Percentiles rank a stretch among this genome's conserved stretches.
Evolutionary conservation across 352 stramenopile genomes (phyloP).

Genomic region (Elongisporangium anandrum): DNA sequence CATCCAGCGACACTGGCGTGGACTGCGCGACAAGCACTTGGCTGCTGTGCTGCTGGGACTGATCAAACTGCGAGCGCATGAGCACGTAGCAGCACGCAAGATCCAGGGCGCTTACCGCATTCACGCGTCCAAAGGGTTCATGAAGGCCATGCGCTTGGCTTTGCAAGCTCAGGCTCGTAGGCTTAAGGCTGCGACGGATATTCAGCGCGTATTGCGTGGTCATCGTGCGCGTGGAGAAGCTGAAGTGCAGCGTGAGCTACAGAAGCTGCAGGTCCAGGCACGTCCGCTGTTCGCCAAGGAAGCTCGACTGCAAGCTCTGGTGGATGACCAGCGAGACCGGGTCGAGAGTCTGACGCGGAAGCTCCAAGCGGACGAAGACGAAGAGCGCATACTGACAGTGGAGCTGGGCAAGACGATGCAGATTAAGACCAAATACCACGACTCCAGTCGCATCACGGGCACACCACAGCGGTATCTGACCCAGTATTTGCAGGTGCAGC

Average conservation of each 20-base stretch:
- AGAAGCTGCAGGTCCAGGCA: slow-evolving; percentile 65
- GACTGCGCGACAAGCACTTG: slow-evolving; percentile 72
- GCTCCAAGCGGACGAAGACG: slow-evolving; percentile 34
- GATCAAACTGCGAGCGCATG: slow-evolving; percentile 52
- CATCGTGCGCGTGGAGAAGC: slow-evolving; percentile 63
- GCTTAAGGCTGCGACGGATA: slow-evolving; percentile 35
- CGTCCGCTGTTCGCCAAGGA: slow-evolving; percentile 68
- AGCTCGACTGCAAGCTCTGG: slow-evolving; percentile 27
- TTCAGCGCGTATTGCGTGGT: slow-evolving; percentile 79
- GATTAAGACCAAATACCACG: slow-evolving; percentile 85
- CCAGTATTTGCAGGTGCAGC: slow-evolving; percentile 90
- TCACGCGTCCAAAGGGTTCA: slow-evolving; percentile 54
- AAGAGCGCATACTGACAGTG: slow-evolving; percentile 50
- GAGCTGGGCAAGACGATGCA: slow-evolving; percentile 82
- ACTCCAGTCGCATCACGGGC: slow-evolving; percentile 81
- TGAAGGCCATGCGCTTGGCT: slow-evolving; percentile 52
- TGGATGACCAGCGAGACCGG: slow-evolving; percentile 44
- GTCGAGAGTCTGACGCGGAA: slow-evolving; percentile 39
- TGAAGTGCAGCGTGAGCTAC: slow-evolving; percentile 75
- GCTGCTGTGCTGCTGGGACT: slow-evolving; percentile 63
- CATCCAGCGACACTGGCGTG: slow-evolving; percentile 77
- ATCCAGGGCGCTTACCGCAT: slow-evolving; percentile 66
- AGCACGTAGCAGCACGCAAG: slow-evolving; percentile 47
- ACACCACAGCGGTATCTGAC: slow-evolving; percentile 90
- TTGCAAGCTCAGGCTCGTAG: slow-evolving; percentile 38